Evolutionary conservation across 305 asterid genomes (phyloP).

Genomic region (Solanum hybrid): DNA sequence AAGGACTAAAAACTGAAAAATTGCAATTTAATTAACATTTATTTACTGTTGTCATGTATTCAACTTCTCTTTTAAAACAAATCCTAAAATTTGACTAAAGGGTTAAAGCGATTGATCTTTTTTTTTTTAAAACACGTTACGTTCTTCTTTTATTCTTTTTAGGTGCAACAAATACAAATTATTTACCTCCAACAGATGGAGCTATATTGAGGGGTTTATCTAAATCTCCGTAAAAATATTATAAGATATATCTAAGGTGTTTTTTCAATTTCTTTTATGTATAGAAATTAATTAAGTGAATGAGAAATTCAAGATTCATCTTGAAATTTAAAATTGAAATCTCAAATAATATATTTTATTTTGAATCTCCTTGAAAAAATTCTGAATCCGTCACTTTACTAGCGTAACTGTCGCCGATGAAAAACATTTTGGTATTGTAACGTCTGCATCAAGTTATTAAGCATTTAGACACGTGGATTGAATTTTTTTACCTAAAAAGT

Average conservation of each 20-base stretch:
- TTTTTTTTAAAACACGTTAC: background rate
- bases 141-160: background rate
- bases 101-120: background rate
- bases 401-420: background rate
- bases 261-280: no score
- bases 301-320: no score
- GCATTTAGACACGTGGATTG: background rate
- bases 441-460: background rate
- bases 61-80: background rate
- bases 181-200: background rate
- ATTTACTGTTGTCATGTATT: background rate
- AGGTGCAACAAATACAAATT: background rate
- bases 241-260: no score
- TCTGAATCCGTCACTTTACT: no score
- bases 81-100: background rate
- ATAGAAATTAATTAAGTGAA: no score
- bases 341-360: no score
- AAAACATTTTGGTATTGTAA: background rate
- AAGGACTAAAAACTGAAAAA: no score
- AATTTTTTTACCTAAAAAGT: background rate
- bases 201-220: no score
- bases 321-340: no score
- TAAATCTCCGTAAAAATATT: no score
- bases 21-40: no score
- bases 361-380: no score